A percentile compares a stretch with the other conserved stretches of the same genome.
Conservation (phyloP, 164 flowering plant genomes). For the Akebia trifoliata region DNA sequence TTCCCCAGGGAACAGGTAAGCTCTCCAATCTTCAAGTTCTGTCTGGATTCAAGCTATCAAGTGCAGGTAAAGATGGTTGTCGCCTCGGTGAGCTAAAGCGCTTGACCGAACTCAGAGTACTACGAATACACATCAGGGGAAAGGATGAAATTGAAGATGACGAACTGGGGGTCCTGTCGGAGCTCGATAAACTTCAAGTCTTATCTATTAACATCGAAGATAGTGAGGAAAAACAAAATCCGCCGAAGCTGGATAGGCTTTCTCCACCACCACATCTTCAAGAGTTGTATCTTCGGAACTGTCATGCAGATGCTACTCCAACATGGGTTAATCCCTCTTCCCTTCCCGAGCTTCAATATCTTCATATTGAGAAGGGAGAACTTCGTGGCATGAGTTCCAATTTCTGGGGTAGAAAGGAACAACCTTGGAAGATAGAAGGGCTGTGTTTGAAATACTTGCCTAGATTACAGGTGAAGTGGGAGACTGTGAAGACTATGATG, state of each 20-base stretch:
- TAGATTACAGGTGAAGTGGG: slow-evolving; percentile 5
- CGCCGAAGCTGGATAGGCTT: slow-evolving; percentile 5
- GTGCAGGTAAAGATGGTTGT: slow-evolving; percentile 5
- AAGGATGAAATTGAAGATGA: slow-evolving; percentile 7
- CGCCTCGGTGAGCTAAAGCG: slow-evolving; percentile 7
- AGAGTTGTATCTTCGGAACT: slow-evolving; percentile 18
- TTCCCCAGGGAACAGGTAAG: slow-evolving; percentile 10
- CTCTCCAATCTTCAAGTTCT: slow-evolving; percentile 17
- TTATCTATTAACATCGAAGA: slow-evolving; percentile 13
- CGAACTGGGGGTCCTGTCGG: slow-evolving; percentile 2
- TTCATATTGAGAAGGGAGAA: slow-evolving; percentile 18
- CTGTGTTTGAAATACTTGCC: slow-evolving; percentile 8
- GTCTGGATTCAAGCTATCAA: slow-evolving; percentile 13
- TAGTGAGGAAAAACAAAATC: neutral
- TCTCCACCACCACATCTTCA: slow-evolving; percentile 14
- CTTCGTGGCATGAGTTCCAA: neutral
- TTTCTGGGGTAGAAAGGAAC: slow-evolving; percentile 5
- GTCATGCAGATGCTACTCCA: slow-evolving; percentile 2
- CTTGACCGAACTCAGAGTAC: slow-evolving; percentile 13
- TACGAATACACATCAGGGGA: slow-evolving; percentile 7
- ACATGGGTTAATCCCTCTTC: slow-evolving; percentile 16
- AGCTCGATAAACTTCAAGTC: slow-evolving; percentile 10
- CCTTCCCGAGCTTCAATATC: slow-evolving; percentile 13
- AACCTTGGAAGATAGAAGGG: neutral
- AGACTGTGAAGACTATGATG: slow-evolving; percentile 10